Evolutionary conservation across 441 rosid species (phyloP), one percentile per base, ranked within the genome.

Genomic region (Cnidoscolus chayamansa): DNA sequence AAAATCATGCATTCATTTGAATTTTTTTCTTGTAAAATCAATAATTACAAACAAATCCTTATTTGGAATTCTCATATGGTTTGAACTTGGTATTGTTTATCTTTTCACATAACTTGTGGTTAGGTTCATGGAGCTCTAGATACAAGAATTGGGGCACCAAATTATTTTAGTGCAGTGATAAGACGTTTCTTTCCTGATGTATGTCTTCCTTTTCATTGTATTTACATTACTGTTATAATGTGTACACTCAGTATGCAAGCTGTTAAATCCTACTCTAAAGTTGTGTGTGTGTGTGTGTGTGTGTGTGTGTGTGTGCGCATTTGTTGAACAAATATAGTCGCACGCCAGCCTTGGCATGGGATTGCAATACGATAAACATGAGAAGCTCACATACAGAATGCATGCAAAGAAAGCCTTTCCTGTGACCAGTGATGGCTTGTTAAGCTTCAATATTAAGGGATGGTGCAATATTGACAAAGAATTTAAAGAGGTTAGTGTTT

Each of bases 51-150:
- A 25, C 25, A 25, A 25, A 25, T 25, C 25, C 25, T 25, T 25
- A 25, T 25, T 15, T 37, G 47, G 25, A 62, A 37, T 16, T 62
- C 47, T 37, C 1, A 2, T 15, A 35, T 62, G 47, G n/a, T 16
- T 7, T 15, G 16, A n/a, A 20, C 49, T 4, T 19, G 16, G 19
- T 40, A 63, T 32, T 37, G 37, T 12, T 10, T 68, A 50, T 32
- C 10, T 50, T 25, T 20, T 17, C 16, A 56, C 37, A 10, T 32
- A n/a, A 48, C 13, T 54, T 69, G 73, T 65, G 60, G 35, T 56
- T 82, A 95, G 99, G 85, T 93, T 77, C 91, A 84, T 80, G 98
- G 97, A 63, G 97, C 88, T 80, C 87, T 92, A n/a, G 99, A 94
- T 81, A 89, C 96, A 5, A 83, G 82, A 80, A 32, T 74, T 55